These are phyloP conservation scores for Ophiosphaerella herpotricha DNA, from an alignment of 2,329 filamentous ascomycete genomes.

Conservation along the genomic window DNA sequence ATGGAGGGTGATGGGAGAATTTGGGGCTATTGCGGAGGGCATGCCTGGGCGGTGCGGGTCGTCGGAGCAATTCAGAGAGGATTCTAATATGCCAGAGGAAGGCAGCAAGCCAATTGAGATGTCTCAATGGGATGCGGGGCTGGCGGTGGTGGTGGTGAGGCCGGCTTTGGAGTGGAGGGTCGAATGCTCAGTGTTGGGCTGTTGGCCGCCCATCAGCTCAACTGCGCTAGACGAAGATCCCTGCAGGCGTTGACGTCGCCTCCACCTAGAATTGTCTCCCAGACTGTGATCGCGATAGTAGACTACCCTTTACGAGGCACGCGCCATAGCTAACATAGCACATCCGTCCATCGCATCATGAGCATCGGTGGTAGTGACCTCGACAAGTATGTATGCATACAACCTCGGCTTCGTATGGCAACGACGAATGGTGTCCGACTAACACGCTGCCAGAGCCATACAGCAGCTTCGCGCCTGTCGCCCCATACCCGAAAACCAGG, in stretches of 20 bases:
- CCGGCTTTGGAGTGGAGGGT: slow-evolving; percentile 27
- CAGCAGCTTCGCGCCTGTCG: slow-evolving; percentile 93
- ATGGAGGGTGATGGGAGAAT: slow-evolving; percentile 17
- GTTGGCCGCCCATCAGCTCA: slow-evolving; percentile 15
- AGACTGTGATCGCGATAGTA: too few species aligned
- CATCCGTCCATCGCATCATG: slow-evolving; percentile 22
- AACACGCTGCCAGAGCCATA: slow-evolving; percentile 70
- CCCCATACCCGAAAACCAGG: slow-evolving; percentile 92
- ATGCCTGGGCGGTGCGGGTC: slow-evolving; percentile 29
- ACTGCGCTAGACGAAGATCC: too few species aligned
- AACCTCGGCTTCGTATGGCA: slow-evolving; percentile 5
- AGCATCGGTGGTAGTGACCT: slow-evolving; percentile 79
- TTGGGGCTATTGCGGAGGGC: slow-evolving; percentile 26
- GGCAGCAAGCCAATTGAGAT: slow-evolving; percentile 39
- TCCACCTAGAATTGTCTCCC: too few species aligned
- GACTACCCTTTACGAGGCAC: too few species aligned
- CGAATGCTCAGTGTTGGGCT: slow-evolving; percentile 2
- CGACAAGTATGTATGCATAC: slow-evolving; percentile 69
- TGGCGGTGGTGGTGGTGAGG: slow-evolving; percentile 25
- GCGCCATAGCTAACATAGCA: slow-evolving; percentile 1
- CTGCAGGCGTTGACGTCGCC: too few species aligned
- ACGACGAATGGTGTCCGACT: slow-evolving; percentile 2
- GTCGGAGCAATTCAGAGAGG: slow-evolving; percentile 12
- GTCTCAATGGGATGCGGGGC: slow-evolving; percentile 26
- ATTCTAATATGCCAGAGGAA: background rate